Evolutionary conservation across 495 filamentous ascomycete species (phyloP).

Genomic region (Aspergillus diversus): DNA sequence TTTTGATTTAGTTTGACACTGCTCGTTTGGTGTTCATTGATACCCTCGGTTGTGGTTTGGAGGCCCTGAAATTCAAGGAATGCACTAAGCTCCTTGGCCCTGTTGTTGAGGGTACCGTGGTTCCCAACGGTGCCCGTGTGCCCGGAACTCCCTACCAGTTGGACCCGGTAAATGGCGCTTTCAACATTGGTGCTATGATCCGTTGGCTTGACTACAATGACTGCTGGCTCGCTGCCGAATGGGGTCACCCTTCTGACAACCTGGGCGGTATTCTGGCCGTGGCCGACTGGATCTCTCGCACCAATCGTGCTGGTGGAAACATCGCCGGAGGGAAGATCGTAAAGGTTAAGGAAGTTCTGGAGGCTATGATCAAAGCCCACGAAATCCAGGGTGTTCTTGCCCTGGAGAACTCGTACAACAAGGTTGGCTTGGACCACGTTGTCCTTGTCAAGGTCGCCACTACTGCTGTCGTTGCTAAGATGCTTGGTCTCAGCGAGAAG

Average conservation of each 20-base stretch:
- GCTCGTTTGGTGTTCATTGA: slow-evolving; percentile 89
- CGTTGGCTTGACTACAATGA: slow-evolving; percentile 99
- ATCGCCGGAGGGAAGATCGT: slow-evolving; percentile 84
- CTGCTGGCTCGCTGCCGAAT: slow-evolving; percentile 98
- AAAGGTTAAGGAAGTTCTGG: slow-evolving; percentile 85
- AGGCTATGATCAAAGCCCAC: slow-evolving; percentile 99
- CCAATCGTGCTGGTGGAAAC: slow-evolving; percentile 89
- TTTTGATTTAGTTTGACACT: slow-evolving; percentile 75
- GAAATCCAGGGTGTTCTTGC: slow-evolving; percentile 98
- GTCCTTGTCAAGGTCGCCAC: slow-evolving; percentile 97
- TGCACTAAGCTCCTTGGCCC: slow-evolving; percentile 96
- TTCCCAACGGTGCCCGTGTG: slow-evolving; percentile 91
- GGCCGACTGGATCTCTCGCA: slow-evolving; percentile 95
- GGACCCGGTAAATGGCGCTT: slow-evolving; percentile 92
- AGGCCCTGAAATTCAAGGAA: slow-evolving; percentile 93
- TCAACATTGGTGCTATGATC: slow-evolving; percentile 99
- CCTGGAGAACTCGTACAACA: slow-evolving; percentile 97
- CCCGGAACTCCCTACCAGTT: slow-evolving; percentile 92
- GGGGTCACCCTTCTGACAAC: slow-evolving; percentile 98
- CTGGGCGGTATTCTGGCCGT: slow-evolving; percentile 93
- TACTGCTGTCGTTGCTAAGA: slow-evolving; percentile 89
- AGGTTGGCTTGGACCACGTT: slow-evolving; percentile 96
- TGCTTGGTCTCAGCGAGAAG: slow-evolving; percentile 85
- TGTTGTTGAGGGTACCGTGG: slow-evolving; percentile 84
- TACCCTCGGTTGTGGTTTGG: slow-evolving; percentile 93